Conservation (phyloP, 139 green algal genomes). For the Ulvella scutata region DNA sequence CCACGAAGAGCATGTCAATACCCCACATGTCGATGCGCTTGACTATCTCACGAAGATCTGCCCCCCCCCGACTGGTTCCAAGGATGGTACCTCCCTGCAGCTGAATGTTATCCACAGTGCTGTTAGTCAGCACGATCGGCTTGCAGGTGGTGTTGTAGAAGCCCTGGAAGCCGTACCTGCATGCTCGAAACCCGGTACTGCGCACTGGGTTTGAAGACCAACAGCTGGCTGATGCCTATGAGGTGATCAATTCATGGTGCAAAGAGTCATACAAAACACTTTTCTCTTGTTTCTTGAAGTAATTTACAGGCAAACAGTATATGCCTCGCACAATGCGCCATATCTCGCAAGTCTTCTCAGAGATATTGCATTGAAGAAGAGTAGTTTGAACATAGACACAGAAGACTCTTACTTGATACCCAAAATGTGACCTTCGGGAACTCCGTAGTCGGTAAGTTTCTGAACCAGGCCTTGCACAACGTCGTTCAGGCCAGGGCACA, state of each 20-base stretch:
- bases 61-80: slow-evolving; percentile 79
- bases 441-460: slow-evolving; percentile 77
- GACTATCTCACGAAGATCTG: slow-evolving; percentile 91
- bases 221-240: no score
- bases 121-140: slow-evolving; percentile 68
- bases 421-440: slow-evolving; percentile 74
- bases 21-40: slow-evolving; percentile 88
- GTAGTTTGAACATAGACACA: no score
- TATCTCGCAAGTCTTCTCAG: not conserved
- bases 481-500: slow-evolving; percentile 96
- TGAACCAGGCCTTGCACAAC: slow-evolving; percentile 80
- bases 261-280: no score
- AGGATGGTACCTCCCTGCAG: slow-evolving; percentile 91
- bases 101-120: slow-evolving; percentile 83
- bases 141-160: slow-evolving; percentile 62
- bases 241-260: no score
- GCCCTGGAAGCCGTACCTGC: slow-evolving; percentile 60
- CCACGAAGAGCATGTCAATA: slow-evolving; percentile 93
- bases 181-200: no score
- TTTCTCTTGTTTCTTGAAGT: no score
- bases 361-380: slow-evolving; percentile 25
- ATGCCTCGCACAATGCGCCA: no score
- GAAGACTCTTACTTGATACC: slow-evolving; percentile 65
- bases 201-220: no score
- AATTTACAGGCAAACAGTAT: no score